Evolutionary conservation across 2,329 filamentous ascomycete genomes (phyloP), one percentile per base, ranked within the genome.

Genomic region (Aphanoascus verrucosus): DNA sequence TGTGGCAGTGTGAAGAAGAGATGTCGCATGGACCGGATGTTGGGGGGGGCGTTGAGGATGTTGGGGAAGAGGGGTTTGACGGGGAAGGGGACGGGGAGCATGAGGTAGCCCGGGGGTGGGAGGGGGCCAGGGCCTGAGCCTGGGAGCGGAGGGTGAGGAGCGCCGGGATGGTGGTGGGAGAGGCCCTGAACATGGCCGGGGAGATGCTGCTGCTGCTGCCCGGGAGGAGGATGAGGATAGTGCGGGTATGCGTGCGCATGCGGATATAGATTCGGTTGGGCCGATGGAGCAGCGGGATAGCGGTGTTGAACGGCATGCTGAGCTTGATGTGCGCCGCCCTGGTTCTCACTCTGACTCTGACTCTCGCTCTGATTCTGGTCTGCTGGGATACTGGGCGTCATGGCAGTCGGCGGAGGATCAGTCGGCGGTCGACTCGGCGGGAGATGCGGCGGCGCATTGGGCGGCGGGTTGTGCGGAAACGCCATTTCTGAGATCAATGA

Each of bases 21-120:
- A n/a, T 14, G 51, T 28, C 51, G 41, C 51, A 53, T 53, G 11
- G 48, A 43, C n/a, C 35, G 44, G 17, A 53, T 49, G n/a, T 53
- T 49, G 15, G 48, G 44, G 15, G 51, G 51, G 23, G 51, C 51
- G 34, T 53, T 53, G 15, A 53, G 32, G 15, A 53, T 48, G 34
- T 53, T 53, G 17, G 48, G 48, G 28, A 47, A 49, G 4, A 49
- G 35, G n/a, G 51, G 51, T 17, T 34, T 53, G 7, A 53, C 51
- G 5, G 51, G 51, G 34, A 49, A 47, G 5, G 44, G 51, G 11
- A 47, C 43, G 4, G 51, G 51, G 2, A 53, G 44, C 51, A 53
- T 53, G 2, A 52, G 42, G 42, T 52, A 52, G 12, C 50, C 50
- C 2, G 51, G 51, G n/a, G 44, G 45, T 1, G 44, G 51, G 31